Conservation (phyloP, 495 filamentous ascomycete genomes). For the Lasiosphaeria ovina region DNA sequence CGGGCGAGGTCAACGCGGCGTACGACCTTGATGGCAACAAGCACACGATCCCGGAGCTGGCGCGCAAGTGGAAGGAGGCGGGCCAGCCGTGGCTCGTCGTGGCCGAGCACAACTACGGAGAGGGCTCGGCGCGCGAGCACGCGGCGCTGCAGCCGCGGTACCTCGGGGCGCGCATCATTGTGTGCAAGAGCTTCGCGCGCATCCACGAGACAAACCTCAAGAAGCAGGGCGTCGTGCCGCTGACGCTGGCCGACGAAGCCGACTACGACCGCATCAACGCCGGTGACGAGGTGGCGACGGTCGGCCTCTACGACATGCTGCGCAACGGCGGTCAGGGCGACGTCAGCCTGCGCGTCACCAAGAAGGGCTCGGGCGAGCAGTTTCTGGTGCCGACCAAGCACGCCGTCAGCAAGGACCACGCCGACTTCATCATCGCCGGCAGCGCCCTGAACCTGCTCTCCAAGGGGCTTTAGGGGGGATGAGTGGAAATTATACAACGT, state of each 20-base stretch:
- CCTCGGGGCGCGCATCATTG: constrained; percentile 82
- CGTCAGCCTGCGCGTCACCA: constrained; percentile 64
- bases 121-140: constrained; percentile 92
- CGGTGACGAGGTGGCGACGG: constrained; percentile 76
- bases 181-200: constrained; percentile 87
- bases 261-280: constrained; percentile 84
- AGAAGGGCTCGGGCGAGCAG: constrained; percentile 58
- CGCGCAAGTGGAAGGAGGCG: constrained; percentile 70
- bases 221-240: constrained; percentile 95
- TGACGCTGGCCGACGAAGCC: constrained; percentile 80
- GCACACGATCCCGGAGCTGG: constrained; percentile 79
- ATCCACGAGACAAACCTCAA: constrained; percentile 99
- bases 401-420: constrained; percentile 83
- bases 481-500: too few relatives aligned
- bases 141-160: constrained; percentile 95
- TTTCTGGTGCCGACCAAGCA: constrained; percentile 65
- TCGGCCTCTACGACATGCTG: constrained; percentile 80
- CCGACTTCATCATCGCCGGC: constrained; percentile 85
- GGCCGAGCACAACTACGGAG: constrained; percentile 97
- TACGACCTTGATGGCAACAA: constrained; percentile 72
- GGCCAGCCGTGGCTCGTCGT: constrained; percentile 84
- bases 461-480: constrained; percentile 32
- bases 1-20: constrained; percentile 85
- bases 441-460: constrained; percentile 89
- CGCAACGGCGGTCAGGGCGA: constrained; percentile 76